Evolutionary conservation across 768 basidiomycete genomes (phyloP).

Genomic region (Rhodosporidiobolus odoratus): DNA sequence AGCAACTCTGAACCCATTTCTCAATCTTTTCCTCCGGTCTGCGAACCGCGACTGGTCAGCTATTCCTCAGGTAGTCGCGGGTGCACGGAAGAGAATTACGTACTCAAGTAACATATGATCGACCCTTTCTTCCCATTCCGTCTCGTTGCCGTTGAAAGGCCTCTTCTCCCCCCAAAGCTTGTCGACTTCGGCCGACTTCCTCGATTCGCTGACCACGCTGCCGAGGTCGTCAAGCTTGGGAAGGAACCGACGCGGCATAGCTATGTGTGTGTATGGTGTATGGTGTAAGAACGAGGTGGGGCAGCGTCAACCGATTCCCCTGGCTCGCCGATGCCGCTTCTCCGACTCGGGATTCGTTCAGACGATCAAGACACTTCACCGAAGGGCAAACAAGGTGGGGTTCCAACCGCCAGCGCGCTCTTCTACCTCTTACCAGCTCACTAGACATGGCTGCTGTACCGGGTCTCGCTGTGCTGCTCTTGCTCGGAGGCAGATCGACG

Average conservation of each 20-base stretch:
- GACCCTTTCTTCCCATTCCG: constrained; percentile 3
- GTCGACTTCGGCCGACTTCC: not conserved
- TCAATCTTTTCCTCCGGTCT: constrained; percentile 14
- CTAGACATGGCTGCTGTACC: not conserved
- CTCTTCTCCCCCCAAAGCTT: constrained; percentile 1
- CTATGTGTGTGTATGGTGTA: not conserved
- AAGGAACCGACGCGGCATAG: not conserved
- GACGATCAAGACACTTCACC: not conserved
- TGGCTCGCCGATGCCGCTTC: not conserved
- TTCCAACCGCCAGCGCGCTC: not conserved
- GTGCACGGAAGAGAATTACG: not conserved
- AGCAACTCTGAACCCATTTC: constrained; percentile 13
- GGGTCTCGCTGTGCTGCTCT: not conserved
- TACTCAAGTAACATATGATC: constrained; percentile 9
- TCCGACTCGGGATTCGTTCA: too few relatives aligned
- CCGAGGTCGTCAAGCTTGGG: not conserved
- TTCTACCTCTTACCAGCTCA: not conserved
- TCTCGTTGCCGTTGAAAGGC: constrained; percentile 7
- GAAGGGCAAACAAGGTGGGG: too few relatives aligned
- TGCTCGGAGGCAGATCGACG: not conserved
- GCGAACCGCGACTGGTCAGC: constrained; percentile 3
- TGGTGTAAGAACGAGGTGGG: not conserved
- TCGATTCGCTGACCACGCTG: not conserved
- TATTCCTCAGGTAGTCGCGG: not conserved
- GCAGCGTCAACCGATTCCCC: not conserved